Conservation (phyloP, 75 land plant species). For the Chamaecyparis obtusa region DNA sequence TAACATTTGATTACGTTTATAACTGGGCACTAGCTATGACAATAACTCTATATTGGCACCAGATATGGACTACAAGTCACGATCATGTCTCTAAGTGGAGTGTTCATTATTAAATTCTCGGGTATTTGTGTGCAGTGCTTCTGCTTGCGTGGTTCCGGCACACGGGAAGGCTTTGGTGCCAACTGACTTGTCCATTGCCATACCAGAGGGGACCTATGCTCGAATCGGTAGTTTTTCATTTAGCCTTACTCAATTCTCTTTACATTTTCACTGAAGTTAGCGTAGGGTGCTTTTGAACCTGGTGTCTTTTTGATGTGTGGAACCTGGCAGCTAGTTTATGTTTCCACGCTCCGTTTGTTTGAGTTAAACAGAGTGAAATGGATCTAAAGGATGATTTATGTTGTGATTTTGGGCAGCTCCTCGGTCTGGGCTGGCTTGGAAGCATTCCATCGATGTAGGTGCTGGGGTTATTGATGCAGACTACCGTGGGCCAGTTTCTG, state of each 20-base stretch:
- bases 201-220: slow-evolving; percentile 89
- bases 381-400: background rate
- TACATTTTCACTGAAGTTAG: background rate
- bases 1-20: too few species aligned
- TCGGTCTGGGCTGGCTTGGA: slow-evolving; percentile 86
- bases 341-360: background rate
- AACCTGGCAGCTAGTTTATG: background rate
- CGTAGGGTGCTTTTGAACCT: background rate
- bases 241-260: background rate
- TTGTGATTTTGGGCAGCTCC: slow-evolving; percentile 57
- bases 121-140: slow-evolving; percentile 45
- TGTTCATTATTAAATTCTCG: background rate
- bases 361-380: background rate
- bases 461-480: slow-evolving; percentile 97
- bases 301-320: background rate
- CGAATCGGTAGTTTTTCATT: slow-evolving; percentile 56
- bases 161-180: slow-evolving; percentile 84
- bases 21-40: background rate
- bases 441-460: slow-evolving; percentile 93
- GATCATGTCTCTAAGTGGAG: background rate
- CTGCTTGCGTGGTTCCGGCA: slow-evolving; percentile 61
- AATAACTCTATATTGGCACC: background rate
- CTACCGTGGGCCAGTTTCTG: slow-evolving; percentile 86
- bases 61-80: background rate
- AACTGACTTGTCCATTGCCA: slow-evolving; percentile 88